Evolutionary conservation across 371 early-diverging fungal genomes (phyloP).

Genomic region (Rhizopus delemar): DNA sequence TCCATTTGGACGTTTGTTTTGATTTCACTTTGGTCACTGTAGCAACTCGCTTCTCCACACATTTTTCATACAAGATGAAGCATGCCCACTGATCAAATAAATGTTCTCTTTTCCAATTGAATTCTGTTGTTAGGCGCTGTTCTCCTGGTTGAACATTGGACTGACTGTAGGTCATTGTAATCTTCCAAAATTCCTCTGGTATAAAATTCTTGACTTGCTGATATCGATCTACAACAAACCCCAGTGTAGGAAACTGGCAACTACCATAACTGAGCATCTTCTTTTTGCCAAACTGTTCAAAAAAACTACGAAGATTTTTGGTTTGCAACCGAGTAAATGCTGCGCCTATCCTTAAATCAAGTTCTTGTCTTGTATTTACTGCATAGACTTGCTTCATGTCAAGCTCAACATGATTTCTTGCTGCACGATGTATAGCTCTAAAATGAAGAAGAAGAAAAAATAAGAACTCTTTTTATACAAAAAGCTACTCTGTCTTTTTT

Average conservation of each 20-base stretch:
- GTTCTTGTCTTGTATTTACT: conserved; percentile 88
- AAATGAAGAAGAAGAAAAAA: conserved; percentile 10
- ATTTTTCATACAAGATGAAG: conserved; percentile 72
- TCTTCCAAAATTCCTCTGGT: conserved; percentile 91
- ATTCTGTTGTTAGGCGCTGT: conserved; percentile 52
- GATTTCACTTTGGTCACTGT: conserved; percentile 60
- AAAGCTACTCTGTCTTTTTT: neutral
- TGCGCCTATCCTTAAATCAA: conserved; percentile 98
- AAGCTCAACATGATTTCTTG: conserved; percentile 69
- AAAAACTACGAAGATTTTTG: conserved; percentile 51
- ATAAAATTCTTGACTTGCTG: conserved; percentile 79
- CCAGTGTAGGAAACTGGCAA: conserved; percentile 99
- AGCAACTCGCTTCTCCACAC: conserved; percentile 64
- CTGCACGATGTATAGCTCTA: conserved; percentile 83
- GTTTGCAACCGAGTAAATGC: conserved; percentile 98
- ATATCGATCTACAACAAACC: conserved; percentile 97
- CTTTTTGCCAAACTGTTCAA: conserved; percentile 44
- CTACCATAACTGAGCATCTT: conserved; percentile 92
- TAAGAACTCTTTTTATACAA: neutral
- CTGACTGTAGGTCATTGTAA: conserved; percentile 64
- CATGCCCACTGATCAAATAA: conserved; percentile 80
- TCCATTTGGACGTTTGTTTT: conserved; percentile 80
- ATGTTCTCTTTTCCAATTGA: conserved; percentile 74
- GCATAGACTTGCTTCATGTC: conserved; percentile 84
- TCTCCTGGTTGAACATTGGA: conserved; percentile 9